phyloP scores from a whole-genome alignment of 2,329 filamentous ascomycete genomes.

The Diaporthe sp. region DNA sequence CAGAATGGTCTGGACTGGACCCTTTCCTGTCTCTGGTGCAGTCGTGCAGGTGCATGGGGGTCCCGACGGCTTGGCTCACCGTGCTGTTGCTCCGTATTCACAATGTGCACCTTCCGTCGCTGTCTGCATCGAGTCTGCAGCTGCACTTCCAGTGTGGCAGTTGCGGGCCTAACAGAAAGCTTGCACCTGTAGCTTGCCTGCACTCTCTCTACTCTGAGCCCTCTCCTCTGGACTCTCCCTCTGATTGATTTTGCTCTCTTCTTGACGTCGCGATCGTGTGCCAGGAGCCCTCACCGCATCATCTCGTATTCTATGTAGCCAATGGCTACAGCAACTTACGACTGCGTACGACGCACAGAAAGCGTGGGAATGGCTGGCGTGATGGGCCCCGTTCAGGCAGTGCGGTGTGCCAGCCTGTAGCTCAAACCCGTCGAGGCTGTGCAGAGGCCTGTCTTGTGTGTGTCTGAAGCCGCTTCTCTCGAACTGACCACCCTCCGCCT shows the following conservation, averaged over 20 bases:
- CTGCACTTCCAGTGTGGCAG: not conserved
- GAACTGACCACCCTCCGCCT: not conserved
- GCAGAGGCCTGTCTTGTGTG: slow-evolving; percentile 5
- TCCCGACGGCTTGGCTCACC: slow-evolving; percentile 28
- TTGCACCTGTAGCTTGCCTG: not conserved
- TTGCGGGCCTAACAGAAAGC: too few species aligned
- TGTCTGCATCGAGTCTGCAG: not conserved
- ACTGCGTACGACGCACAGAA: slow-evolving; percentile 6
- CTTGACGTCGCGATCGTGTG: not conserved
- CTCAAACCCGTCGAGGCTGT: slow-evolving; percentile 24
- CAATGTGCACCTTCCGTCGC: not conserved
- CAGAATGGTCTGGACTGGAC: slow-evolving; percentile 10
- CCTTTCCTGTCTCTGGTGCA: not conserved
- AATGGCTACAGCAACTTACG: not conserved
- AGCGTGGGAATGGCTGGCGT: not conserved
- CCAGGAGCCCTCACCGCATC: not conserved
- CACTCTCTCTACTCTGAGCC: not conserved
- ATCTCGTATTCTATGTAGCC: not conserved
- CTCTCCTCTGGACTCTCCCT: not conserved
- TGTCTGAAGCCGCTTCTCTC: not conserved
- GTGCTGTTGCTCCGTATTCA: not conserved
- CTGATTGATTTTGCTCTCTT: not conserved
- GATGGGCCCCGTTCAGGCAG: not conserved
- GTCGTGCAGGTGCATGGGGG: not conserved
- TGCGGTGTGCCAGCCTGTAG: slow-evolving; percentile 12